Evolutionary conservation across 805 yeast genomes (phyloP), one percentile per base, ranked within the genome.

Genomic region (Saccharomycopsis amapae): DNA sequence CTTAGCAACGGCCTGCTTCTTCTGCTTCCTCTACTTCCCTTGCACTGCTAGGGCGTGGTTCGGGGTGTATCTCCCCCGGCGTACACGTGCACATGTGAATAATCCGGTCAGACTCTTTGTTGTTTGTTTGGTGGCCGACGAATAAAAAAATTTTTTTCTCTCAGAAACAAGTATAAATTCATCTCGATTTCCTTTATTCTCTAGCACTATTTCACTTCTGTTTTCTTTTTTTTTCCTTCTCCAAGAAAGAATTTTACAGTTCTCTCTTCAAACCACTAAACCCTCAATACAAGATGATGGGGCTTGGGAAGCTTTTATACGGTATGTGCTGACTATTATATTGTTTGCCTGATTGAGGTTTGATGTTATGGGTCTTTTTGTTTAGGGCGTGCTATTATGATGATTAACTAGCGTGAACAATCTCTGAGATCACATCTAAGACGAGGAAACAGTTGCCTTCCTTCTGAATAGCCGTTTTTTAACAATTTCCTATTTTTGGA

Each of bases 271-370:
- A 26, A 26, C 12, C 12, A 26, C 12, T 12, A 26, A 26, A 26
- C 12, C 30, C 7, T 7, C 30, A 12, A 26, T 26, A 9, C 17
- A 31, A 70, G 66, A 73, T 75, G 80, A 74, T 76, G 64, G 81
- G 81, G 20, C 62, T 76, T 36, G 80, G 80, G 28, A 71, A 71
- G 52, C 60, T 76, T 23, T 61, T 76, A 38, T 76, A 76, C 58
- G 69, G 67, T 62, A 56, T 44, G 66, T 59, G 15, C 18, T n/a
- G 20, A 6, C 22, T 39, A 37, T 13, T 19, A 40, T 30, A 15
- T 15, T 12, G 20, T 41, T 31, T 22, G 34, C 43, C n/a, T 17
- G 28, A 18, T n/a, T n/a, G n/a, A n/a, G n/a, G n/a, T n/a, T 17
- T 24, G 30, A 28, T 28, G 12, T 19, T 17, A 24, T 5, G 22